These are phyloP conservation scores for Colletotrichum sp. DNA, from an alignment of 2,329 filamentous ascomycete species.

Conservation along the genomic window DNA sequence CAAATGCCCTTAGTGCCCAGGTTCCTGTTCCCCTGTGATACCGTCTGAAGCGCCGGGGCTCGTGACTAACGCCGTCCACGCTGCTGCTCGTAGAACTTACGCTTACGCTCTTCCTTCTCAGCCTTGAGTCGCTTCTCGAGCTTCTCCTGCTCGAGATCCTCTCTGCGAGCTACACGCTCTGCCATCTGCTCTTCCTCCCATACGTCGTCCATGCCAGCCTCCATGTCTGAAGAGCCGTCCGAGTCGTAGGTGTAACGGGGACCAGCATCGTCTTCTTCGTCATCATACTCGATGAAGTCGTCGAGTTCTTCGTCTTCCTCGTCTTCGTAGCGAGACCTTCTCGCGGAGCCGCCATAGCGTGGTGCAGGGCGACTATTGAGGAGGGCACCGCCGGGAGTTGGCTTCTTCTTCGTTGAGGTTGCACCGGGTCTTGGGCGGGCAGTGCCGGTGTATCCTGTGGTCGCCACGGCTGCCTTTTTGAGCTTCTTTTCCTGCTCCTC, in stretches of 20 bases:
- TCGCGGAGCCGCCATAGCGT: constrained; percentile 29
- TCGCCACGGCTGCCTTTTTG: constrained; percentile 66
- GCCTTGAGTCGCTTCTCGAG: constrained; percentile 66
- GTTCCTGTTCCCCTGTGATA: not conserved
- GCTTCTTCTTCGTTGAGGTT: constrained; percentile 35
- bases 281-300: constrained; percentile 67
- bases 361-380: constrained; percentile 30
- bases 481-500: constrained; percentile 58
- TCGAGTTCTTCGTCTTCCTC: constrained; percentile 70
- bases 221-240: constrained; percentile 78
- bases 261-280: constrained; percentile 43
- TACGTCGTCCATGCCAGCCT: constrained; percentile 76
- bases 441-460: constrained; percentile 69
- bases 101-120: constrained; percentile 64
- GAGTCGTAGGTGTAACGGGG: constrained; percentile 62
- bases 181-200: constrained; percentile 73
- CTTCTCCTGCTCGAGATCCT: constrained; percentile 69
- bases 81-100: constrained; percentile 35
- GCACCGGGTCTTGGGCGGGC: constrained; percentile 60
- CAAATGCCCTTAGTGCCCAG: not conserved
- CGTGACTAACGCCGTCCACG: constrained; percentile 8
- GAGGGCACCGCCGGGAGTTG: constrained; percentile 44
- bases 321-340: constrained; percentile 51
- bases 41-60: not conserved
- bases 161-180: constrained; percentile 65